A percentile compares a stretch with the other conserved stretches of the same genome.
Conservation (phyloP, 176 grass and related monocot genomes). For the Carex myosuroides region DNA sequence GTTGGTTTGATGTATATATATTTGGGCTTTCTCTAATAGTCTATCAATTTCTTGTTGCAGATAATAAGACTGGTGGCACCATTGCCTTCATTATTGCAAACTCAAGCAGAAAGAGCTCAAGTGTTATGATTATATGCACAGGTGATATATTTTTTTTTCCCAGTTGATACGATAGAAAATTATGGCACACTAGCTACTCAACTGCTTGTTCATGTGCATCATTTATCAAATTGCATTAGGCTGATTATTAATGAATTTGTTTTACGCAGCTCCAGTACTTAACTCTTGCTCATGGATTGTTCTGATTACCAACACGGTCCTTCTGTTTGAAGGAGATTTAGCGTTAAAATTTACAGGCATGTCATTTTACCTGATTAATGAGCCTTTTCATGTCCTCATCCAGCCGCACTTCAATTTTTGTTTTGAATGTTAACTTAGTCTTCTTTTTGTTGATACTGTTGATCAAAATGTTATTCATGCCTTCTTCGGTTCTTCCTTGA, state of each 20-base stretch:
- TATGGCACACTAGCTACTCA: background rate
- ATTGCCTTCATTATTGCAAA: constrained; percentile 48
- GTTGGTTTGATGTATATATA: constrained; percentile 15
- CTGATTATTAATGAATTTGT: background rate
- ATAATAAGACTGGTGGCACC: constrained; percentile 55
- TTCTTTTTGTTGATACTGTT: background rate
- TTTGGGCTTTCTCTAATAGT: background rate
- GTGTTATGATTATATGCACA: background rate
- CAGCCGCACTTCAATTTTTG: background rate
- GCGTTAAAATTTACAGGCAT: background rate
- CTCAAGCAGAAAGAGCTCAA: constrained; percentile 30
- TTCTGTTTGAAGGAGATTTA: background rate
- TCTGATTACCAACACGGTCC: background rate
- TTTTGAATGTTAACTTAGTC: background rate
- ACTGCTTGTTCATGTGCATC: background rate
- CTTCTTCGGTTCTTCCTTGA: background rate
- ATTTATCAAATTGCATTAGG: background rate
- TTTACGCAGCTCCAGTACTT: background rate
- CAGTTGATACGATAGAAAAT: background rate
- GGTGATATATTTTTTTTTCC: background rate
- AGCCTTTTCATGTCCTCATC: background rate
- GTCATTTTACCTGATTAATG: background rate
- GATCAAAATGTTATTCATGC: background rate
- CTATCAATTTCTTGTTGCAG: constrained; percentile 34
- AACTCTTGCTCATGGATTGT: background rate